These are phyloP conservation scores for Urtica urens DNA, from an alignment of 306 rosid species.

Conservation along the genomic window DNA sequence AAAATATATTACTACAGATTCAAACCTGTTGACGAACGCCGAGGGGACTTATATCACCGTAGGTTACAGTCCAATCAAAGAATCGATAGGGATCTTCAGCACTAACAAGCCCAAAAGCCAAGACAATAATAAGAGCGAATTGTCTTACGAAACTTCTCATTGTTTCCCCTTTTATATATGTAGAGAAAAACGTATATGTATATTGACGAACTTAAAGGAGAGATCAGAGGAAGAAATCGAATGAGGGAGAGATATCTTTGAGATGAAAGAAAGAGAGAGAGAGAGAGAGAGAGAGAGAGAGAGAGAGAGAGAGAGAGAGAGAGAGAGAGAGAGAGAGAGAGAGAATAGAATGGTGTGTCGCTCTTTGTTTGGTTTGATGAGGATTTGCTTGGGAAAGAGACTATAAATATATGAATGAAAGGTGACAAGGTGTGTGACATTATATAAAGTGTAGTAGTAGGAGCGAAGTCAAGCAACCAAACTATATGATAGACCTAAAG, in stretches of 20 bases:
- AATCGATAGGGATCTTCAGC: conserved; percentile 60
- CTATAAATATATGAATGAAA: background rate
- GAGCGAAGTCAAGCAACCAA: conserved; percentile 6
- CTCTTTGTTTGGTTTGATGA: background rate
- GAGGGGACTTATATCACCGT: conserved; percentile 67
- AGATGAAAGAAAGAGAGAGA: no score
- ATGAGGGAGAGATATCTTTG: background rate
- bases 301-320: background rate
- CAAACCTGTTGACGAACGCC: conserved; percentile 58
- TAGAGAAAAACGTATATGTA: no score
- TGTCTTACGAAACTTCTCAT: background rate
- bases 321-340: background rate
- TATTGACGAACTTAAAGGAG: background rate
- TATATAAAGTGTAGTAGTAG: background rate
- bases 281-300: background rate
- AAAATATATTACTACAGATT: background rate
- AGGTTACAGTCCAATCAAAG: conserved; percentile 68
- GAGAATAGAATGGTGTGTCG: background rate
- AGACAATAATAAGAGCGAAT: conserved; percentile 14
- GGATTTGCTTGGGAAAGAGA: conserved; percentile 9
- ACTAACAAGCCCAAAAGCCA: conserved; percentile 10
- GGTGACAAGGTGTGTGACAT: conserved; percentile 5
- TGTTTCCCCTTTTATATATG: background rate
- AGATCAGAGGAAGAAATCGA: background rate
- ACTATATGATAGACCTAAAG: background rate